phyloP scores from a whole-genome alignment of 352 stramenopile species.

The Thraustochytrium sp. region DNA sequence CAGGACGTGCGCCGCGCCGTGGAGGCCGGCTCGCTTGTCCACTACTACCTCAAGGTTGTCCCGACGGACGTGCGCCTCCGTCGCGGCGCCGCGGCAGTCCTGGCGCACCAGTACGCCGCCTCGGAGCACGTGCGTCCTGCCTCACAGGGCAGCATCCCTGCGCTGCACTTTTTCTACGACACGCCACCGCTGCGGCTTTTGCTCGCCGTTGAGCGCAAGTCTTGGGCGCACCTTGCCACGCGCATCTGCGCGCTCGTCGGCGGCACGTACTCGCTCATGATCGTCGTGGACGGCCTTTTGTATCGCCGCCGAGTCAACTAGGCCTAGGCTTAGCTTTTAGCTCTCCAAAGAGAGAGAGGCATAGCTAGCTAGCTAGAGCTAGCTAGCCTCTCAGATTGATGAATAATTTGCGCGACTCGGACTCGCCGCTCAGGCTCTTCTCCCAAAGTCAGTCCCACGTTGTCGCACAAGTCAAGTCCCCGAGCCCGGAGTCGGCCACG shows the following conservation, averaged over 20 bases:
- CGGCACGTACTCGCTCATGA: background rate
- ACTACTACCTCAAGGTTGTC: conserved; percentile 35
- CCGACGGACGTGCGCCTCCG: background rate
- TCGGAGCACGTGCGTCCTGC: background rate
- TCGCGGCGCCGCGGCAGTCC: background rate
- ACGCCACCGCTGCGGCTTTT: conserved; percentile 14
- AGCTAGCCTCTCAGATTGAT: too few relatives aligned
- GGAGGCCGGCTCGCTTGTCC: background rate
- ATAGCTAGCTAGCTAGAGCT: too few relatives aligned
- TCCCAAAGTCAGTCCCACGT: too few relatives aligned
- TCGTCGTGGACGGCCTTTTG: background rate
- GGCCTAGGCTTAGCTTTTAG: too few relatives aligned
- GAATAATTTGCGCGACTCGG: too few relatives aligned
- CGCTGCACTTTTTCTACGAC: conserved; percentile 36
- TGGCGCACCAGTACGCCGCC: conserved; percentile 6
- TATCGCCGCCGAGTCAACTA: background rate
- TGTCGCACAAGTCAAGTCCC: too few relatives aligned
- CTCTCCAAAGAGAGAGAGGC: too few relatives aligned
- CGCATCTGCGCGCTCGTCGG: background rate
- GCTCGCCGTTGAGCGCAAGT: background rate
- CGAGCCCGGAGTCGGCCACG: too few relatives aligned
- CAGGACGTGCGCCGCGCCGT: background rate
- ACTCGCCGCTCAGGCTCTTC: too few relatives aligned
- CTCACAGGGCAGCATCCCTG: background rate
- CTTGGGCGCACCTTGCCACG: background rate